phyloP scores from a whole-genome alignment of 1,284 basidiomycete genomes.

The Malassezia caprae region DNA sequence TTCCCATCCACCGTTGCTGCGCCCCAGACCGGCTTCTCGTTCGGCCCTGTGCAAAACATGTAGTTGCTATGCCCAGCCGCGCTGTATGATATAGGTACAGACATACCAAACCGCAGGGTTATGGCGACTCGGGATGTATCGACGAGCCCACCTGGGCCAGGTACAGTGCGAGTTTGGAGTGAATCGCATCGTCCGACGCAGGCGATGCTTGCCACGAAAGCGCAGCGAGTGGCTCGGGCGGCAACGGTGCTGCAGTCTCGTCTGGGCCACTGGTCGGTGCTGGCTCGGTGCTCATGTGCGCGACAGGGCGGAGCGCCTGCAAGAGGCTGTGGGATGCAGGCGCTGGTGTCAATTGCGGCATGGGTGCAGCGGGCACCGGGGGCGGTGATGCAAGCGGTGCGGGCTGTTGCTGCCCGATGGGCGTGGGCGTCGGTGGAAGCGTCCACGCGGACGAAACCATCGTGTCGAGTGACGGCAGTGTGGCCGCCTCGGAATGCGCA shows the following conservation, averaged over 20 bases:
- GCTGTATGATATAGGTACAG: slow-evolving; percentile 15
- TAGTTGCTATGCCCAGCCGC: slow-evolving; percentile 18
- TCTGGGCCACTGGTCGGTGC: not conserved
- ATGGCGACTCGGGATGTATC: not conserved
- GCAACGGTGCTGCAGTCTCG: not conserved
- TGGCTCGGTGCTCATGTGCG: not conserved
- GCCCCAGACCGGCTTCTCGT: slow-evolving; percentile 43
- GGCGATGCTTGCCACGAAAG: not conserved
- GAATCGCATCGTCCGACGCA: not conserved
- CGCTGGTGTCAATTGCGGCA: not conserved
- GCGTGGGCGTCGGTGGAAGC: not conserved
- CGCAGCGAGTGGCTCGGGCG: not conserved
- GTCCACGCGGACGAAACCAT: not conserved
- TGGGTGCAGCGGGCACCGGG: not conserved
- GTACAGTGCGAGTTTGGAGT: not conserved
- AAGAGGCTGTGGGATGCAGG: not conserved
- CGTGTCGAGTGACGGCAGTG: not conserved
- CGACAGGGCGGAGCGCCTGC: not conserved
- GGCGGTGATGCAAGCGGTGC: not conserved
- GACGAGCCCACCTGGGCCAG: not conserved
- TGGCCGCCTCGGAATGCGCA: slow-evolving; percentile 11
- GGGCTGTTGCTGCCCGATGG: not conserved
- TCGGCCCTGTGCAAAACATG: slow-evolving; percentile 32
- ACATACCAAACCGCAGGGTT: not conserved
- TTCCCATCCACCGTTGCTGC: slow-evolving; percentile 52